phyloP scores from a whole-genome alignment of 805 yeast genomes.

The Candida methanosorbosa region DNA sequence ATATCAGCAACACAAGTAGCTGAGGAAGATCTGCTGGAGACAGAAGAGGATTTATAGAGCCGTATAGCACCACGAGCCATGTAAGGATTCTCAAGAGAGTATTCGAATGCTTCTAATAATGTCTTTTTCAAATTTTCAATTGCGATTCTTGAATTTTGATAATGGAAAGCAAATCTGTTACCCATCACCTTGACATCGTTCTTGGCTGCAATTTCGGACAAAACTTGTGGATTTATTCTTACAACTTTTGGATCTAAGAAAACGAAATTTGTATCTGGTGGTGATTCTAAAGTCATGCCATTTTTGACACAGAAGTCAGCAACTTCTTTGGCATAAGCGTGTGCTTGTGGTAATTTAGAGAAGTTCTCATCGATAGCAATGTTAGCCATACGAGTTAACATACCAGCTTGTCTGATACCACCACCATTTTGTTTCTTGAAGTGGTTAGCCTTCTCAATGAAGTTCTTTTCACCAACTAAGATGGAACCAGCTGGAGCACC shows the following conservation, averaged over 20 bases:
- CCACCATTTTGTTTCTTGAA: slow-evolving; percentile 89
- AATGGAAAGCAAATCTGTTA: slow-evolving; percentile 73
- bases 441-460: slow-evolving; percentile 65
- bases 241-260: slow-evolving; percentile 51
- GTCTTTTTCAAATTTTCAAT: slow-evolving; percentile 48
- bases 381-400: slow-evolving; percentile 69
- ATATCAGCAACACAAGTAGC: slow-evolving; percentile 1
- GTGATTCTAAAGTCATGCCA: slow-evolving; percentile 53
- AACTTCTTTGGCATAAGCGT: slow-evolving; percentile 38
- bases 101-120: slow-evolving; percentile 43
- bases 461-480: slow-evolving; percentile 54
- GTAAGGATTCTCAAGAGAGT: slow-evolving; percentile 45
- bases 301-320: slow-evolving; percentile 40
- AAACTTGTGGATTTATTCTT: slow-evolving; percentile 42
- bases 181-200: slow-evolving; percentile 61
- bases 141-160: slow-evolving; percentile 46
- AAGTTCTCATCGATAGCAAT: slow-evolving; percentile 68
- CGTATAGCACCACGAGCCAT: slow-evolving; percentile 34
- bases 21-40: slow-evolving; percentile 5
- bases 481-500: slow-evolving; percentile 91
- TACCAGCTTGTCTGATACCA: slow-evolving; percentile 81
- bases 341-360: slow-evolving; percentile 39
- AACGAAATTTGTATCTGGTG: slow-evolving; percentile 77
- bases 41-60: slow-evolving; percentile 14
- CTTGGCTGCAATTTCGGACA: slow-evolving; percentile 46